Evolutionary conservation across 1,139 yeast genomes (phyloP), one percentile per base, ranked within the genome.

Genomic region (Protomyces arabidopsidicola): DNA sequence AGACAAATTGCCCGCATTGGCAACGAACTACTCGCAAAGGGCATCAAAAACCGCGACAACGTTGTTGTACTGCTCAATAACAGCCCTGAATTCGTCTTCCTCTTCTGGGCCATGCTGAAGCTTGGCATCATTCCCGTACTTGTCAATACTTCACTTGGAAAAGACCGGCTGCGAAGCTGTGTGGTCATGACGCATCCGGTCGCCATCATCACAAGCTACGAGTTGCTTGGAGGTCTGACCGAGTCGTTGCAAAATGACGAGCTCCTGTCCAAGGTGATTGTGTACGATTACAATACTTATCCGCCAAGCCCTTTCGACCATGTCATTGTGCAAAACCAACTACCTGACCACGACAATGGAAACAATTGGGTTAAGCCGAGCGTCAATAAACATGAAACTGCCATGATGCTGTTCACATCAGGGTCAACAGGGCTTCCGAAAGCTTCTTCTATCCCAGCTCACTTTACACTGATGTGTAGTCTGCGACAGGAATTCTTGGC

Each of bases 341-440:
- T 42, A 12, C 48, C 48, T 5, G 48, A 42, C 22, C 6, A 16
- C 5, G 48, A 42, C 24, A 16, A 10, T 12, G 48, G 48, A 10
- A 24, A 42, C 22, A 24, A 6, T 1, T 42, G 48, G 48, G 18
- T 42, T 10, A 42, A 42, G 24, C 48, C 48, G 12, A n/a, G 24
- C 10, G 24, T 42, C 22, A 20, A 18, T 12, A 42, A 42, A 18
- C 48, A 42, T 20, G 82, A 84, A 65, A 82, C 93, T 12, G 85
- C 88, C 39, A 81, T 87, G 68, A 80, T 89, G 70, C 88, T 91
- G 65, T 91, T 87, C 74, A 91, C 98, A 1, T 88, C 96, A 0
- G 98, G 98, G 53, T 91, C 98, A 9, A 90, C 98, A 0, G 98
- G 98, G 0, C 77, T 90, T 67, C 98, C 98, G 14, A 91, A 91